phyloP scores from a whole-genome alignment of 2,329 filamentous ascomycete genomes.

The Penicillium sp. region DNA sequence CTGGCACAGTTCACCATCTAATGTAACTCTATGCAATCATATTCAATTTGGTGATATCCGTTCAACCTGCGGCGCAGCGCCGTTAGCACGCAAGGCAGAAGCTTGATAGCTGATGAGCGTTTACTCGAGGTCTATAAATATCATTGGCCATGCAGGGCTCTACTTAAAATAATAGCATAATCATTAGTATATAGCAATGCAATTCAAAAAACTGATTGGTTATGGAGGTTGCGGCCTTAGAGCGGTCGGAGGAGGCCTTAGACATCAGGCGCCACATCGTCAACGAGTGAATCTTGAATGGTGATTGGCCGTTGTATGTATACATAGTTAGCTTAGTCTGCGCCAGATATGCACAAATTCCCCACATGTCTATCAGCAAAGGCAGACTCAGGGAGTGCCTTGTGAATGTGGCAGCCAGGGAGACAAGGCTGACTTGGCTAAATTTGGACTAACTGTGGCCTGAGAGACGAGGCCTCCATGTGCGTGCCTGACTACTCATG shows the following conservation, averaged over 20 bases:
- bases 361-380: background rate
- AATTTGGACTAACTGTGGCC: too few species aligned
- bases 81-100: background rate
- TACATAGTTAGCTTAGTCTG: background rate
- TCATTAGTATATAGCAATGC: background rate
- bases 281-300: background rate
- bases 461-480: background rate
- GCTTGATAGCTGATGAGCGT: background rate
- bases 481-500: background rate
- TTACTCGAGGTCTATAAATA: background rate
- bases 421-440: constrained; percentile 1
- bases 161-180: background rate
- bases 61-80: background rate
- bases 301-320: background rate
- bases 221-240: background rate
- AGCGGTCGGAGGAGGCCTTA: background rate
- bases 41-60: background rate
- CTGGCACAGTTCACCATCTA: background rate
- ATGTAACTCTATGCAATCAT: background rate
- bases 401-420: background rate
- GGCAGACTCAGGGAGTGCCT: constrained; percentile 4
- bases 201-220: background rate
- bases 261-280: background rate
- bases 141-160: background rate
- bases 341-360: background rate